Percentiles rank a stretch among this genome's conserved stretches.
phyloP scores from a whole-genome alignment of 257 asterid genomes.

The Solanum neorickii region DNA sequence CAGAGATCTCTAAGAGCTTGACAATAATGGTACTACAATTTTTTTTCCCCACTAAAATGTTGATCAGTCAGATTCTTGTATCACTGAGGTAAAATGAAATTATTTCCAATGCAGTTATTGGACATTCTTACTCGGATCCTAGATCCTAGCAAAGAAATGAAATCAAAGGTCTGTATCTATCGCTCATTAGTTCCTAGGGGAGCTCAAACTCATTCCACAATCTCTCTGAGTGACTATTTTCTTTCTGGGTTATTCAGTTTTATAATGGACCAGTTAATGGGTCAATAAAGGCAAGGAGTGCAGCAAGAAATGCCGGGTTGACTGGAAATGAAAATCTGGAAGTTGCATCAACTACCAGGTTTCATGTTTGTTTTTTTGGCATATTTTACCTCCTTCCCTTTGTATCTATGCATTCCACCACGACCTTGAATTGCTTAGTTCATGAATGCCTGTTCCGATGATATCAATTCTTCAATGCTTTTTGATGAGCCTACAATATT shows the following conservation, averaged over 20 bases:
- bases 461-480: background rate
- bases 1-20: constrained; percentile 22
- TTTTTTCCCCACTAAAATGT: background rate
- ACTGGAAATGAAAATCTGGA: constrained; percentile 11
- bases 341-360: constrained; percentile 40
- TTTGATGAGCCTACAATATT: background rate
- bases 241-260: constrained; percentile 29
- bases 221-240: background rate
- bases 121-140: constrained; percentile 68
- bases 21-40: constrained; percentile 39
- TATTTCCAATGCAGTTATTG: constrained; percentile 41
- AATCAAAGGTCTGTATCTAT: constrained; percentile 39
- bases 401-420: background rate
- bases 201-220: background rate
- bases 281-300: constrained; percentile 19
- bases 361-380: constrained; percentile 15
- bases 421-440: background rate
- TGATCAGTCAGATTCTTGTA: background rate
- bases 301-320: constrained; percentile 8
- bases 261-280: constrained; percentile 36
- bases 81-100: background rate
- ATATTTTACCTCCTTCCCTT: background rate
- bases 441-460: background rate
- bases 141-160: constrained; percentile 71
- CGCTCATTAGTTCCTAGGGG: background rate